These are phyloP conservation scores for Petrea volubilis DNA, from an alignment of 257 asterid genomes.

Conservation along the genomic window DNA sequence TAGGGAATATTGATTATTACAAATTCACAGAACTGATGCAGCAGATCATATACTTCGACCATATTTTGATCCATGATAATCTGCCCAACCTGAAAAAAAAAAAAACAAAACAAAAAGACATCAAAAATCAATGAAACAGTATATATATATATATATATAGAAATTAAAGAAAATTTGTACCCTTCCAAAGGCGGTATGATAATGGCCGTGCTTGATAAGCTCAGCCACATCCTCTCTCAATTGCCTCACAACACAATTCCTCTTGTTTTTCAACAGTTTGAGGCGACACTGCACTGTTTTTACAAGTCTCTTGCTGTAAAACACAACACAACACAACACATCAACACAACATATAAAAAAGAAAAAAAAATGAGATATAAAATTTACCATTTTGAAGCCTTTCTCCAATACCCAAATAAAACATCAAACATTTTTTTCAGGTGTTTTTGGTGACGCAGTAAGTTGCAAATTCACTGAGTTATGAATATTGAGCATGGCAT, in stretches of 20 bases:
- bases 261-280: constrained; percentile 63
- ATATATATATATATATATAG: background rate
- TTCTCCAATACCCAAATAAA: constrained; percentile 85
- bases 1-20: constrained; percentile 50
- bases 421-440: constrained; percentile 41
- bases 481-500: background rate
- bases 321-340: background rate
- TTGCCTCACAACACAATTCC: constrained; percentile 56
- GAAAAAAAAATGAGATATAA: background rate
- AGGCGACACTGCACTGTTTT: constrained; percentile 65
- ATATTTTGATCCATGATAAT: constrained; percentile 52
- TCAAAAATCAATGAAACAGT: background rate
- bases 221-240: constrained; percentile 55
- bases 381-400: constrained; percentile 78
- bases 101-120: background rate
- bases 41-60: constrained; percentile 58
- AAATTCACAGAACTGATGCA: constrained; percentile 57
- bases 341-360: background rate
- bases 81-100: constrained; percentile 62
- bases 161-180: constrained; percentile 26
- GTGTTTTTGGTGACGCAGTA: background rate
- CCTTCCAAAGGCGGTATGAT: constrained; percentile 53
- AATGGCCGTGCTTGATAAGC: constrained; percentile 67
- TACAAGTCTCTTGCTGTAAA: constrained; percentile 63
- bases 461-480: background rate